These are phyloP conservation scores for Fusarium concolor DNA, from an alignment of 2,329 filamentous ascomycete species.

Conservation along the genomic window DNA sequence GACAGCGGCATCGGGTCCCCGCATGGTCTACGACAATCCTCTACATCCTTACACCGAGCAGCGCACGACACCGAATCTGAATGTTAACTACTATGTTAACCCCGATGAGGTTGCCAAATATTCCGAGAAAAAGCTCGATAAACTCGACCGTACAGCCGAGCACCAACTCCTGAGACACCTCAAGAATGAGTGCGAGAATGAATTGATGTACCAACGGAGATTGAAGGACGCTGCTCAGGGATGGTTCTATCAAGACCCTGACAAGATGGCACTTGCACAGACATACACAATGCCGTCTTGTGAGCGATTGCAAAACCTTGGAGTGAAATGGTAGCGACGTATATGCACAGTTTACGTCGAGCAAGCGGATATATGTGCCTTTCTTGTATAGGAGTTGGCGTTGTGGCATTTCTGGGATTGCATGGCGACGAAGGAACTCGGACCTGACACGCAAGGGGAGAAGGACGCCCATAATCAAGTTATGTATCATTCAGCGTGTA, in stretches of 20 bases:
- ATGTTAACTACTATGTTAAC: conserved; percentile 87
- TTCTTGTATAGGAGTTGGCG: conserved; percentile 48
- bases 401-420: conserved; percentile 46
- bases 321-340: conserved; percentile 43
- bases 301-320: conserved; percentile 60
- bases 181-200: conserved; percentile 77
- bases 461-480: conserved; percentile 36
- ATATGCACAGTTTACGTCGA: not conserved
- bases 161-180: conserved; percentile 75
- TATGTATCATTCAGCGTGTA: conserved; percentile 30
- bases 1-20: conserved; percentile 63
- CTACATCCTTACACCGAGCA: conserved; percentile 78
- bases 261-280: conserved; percentile 79
- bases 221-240: conserved; percentile 83
- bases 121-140: conserved; percentile 73
- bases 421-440: conserved; percentile 39
- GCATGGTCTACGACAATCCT: conserved; percentile 80
- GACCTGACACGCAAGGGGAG: conserved; percentile 20
- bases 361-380: conserved; percentile 20
- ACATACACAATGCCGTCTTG: conserved; percentile 65
- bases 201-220: conserved; percentile 73
- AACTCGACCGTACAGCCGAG: conserved; percentile 84
- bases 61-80: conserved; percentile 76
- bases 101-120: conserved; percentile 80
- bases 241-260: conserved; percentile 86